Conservation (phyloP, 1,284 basidiomycete species). For the Puccinia sorghi region DNA sequence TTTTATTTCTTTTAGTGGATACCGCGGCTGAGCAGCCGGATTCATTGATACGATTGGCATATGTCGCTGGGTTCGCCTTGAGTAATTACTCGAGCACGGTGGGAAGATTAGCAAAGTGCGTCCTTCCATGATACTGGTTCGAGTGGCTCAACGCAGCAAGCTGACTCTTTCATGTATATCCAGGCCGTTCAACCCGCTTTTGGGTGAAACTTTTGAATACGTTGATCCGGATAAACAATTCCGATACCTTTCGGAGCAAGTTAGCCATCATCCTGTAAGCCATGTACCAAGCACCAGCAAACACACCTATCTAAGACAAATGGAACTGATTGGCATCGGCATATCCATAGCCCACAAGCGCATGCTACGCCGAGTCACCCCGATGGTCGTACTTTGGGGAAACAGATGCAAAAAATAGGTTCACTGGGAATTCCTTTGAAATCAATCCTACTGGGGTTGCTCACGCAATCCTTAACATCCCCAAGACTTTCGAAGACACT, state of each 20-base stretch:
- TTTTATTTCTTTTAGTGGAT: constrained; percentile 65
- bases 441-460: constrained; percentile 92
- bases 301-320: background rate
- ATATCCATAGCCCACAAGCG: constrained; percentile 72
- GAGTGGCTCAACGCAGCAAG: constrained; percentile 73
- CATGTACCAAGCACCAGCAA: background rate
- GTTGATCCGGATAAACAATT: constrained; percentile 83
- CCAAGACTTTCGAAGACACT: constrained; percentile 64
- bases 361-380: constrained; percentile 89
- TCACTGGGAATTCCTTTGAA: constrained; percentile 94
- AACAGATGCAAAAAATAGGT: constrained; percentile 90
- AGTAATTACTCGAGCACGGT: constrained; percentile 96
- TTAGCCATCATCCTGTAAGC: constrained; percentile 79
- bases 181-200: constrained; percentile 58
- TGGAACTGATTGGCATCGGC: background rate
- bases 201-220: constrained; percentile 92
- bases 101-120: constrained; percentile 57
- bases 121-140: background rate
- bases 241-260: constrained; percentile 90
- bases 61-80: constrained; percentile 95
- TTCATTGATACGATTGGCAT: constrained; percentile 80
- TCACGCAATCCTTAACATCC: constrained; percentile 80
- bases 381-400: constrained; percentile 89
- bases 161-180: constrained; percentile 64
- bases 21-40: constrained; percentile 76